phyloP scores from a whole-genome alignment of 1,284 basidiomycete genomes.

The Meripilus lineatus region DNA sequence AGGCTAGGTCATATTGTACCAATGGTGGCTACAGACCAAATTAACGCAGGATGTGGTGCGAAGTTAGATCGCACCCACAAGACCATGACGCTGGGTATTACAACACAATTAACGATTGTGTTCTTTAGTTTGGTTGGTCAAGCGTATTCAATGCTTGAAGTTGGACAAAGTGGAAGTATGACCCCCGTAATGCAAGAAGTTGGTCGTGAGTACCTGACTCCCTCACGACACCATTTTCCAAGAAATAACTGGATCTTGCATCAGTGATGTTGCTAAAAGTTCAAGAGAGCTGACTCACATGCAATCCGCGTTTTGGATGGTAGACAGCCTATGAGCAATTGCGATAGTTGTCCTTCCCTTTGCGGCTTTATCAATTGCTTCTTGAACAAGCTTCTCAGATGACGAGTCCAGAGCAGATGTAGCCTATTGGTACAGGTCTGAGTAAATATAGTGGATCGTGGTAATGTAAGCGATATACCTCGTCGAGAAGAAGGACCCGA shows the following conservation, averaged over 20 bases:
- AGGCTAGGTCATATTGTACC: no score
- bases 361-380: constrained; percentile 87
- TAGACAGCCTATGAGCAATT: constrained; percentile 90
- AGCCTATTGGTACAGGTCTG: no score
- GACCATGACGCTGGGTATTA: no score
- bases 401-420: constrained; percentile 94
- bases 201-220: constrained; percentile 89
- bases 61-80: no score
- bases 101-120: no score
- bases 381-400: constrained; percentile 92
- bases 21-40: no score
- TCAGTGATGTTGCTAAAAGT: constrained; percentile 11
- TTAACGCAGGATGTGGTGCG: no score
- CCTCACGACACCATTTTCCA: constrained; percentile 85
- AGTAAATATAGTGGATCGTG: no score
- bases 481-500: constrained; percentile 85
- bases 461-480: no score
- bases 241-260: constrained; percentile 63
- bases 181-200: constrained; percentile 66
- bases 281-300: constrained; percentile 54
- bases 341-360: constrained; percentile 88
- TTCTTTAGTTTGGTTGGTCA: no score
- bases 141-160: constrained; percentile 73
- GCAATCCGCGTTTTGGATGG: constrained; percentile 90
- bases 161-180: constrained; percentile 88